Evolutionary conservation across 2,329 filamentous ascomycete species (phyloP), one percentile per base, ranked within the genome.

Genomic region (Sporothrix curviconia): DNA sequence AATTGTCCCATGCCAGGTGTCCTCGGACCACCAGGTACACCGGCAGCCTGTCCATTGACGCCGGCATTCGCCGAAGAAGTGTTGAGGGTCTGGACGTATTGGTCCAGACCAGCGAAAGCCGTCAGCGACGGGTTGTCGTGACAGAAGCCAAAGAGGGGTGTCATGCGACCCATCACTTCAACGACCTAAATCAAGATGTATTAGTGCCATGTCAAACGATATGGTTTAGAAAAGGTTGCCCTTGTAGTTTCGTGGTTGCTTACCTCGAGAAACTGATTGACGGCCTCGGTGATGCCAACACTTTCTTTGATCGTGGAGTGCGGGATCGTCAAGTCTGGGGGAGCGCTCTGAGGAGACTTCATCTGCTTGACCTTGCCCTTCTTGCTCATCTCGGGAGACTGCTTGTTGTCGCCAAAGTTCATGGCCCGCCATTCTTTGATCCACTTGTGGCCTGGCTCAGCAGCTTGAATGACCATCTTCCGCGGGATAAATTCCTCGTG

Each of bases 401-500:
- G 70, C 66, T 83, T 85, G 53, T 69, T 71, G 62, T 85, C 82
- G 57, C 76, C 74, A 1, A 74, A 68, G 68, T 86, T 86, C 43
- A 82, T 69, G 65, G 74, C 80, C 60, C 77, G 75, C 83, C 83
- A 86, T 24, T 86, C 83, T 71, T 86, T 86, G 64, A 80, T 74
- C 83, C 83, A 86, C 61, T 78, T 76, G 62, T 86, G 83, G 25
- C 79, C 74, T 2, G 83, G 83, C 64, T 80, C 79, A 14, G 83
- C 82, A 7, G 81, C 80, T 44, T 84, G 75, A 39, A 86, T 79
- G 8, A 84, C 80, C 62, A 78, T 78, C 60, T 78, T 82, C 55
- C 90, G 83, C 22, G 91, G 86, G 46, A 97, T 76, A 66, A 87
- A 96, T 71, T 97, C 92, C 64, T 92, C 89, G 66, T 95, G 87